A percentile compares a stretch with the other conserved stretches of the same genome.
phyloP scores from a whole-genome alignment of 805 yeast genomes.

The Aciculoconidium aculeatum region DNA sequence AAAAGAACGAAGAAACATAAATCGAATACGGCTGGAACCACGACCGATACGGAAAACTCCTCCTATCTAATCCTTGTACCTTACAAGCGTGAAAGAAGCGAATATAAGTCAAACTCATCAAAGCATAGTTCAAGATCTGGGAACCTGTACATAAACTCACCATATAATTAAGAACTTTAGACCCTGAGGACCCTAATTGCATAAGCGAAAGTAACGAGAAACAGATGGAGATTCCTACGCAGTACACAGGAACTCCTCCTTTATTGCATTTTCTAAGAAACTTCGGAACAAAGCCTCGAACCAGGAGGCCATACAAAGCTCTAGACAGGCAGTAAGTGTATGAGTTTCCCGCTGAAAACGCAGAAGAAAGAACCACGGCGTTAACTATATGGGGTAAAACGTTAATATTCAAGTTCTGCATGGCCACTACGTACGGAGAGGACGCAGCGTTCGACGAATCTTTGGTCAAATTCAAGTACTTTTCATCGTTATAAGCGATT shows the following conservation, averaged over 20 bases:
- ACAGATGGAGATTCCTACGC: slow-evolving; percentile 34
- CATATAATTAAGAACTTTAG: slow-evolving; percentile 39
- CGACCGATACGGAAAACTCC: slow-evolving; percentile 33
- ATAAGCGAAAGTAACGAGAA: slow-evolving; percentile 64
- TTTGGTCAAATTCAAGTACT: slow-evolving; percentile 47
- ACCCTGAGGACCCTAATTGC: slow-evolving; percentile 41
- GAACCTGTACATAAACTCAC: slow-evolving; percentile 43
- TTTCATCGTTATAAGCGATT: slow-evolving; percentile 64
- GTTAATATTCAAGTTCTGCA: slow-evolving; percentile 40
- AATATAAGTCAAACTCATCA: slow-evolving; percentile 38
- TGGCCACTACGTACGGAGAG: slow-evolving; percentile 45
- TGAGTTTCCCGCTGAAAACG: slow-evolving; percentile 46
- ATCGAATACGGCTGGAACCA: slow-evolving; percentile 41
- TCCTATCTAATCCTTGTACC: slow-evolving; percentile 36
- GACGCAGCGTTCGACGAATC: slow-evolving; percentile 53
- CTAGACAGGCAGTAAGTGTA: slow-evolving; percentile 45
- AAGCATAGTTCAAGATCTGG: slow-evolving; percentile 42
- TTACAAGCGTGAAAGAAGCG: slow-evolving; percentile 36
- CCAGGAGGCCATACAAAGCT: slow-evolving; percentile 41
- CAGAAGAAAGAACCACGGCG: slow-evolving; percentile 36
- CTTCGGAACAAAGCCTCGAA: slow-evolving; percentile 43
- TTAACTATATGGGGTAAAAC: slow-evolving; percentile 43
- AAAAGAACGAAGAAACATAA: slow-evolving; percentile 23
- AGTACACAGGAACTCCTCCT: slow-evolving; percentile 42
- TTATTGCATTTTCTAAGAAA: slow-evolving; percentile 39